A percentile compares a stretch with the other conserved stretches of the same genome.
phyloP scores from a whole-genome alignment of 1,284 basidiomycete genomes.

The Coniferiporia weirii region DNA sequence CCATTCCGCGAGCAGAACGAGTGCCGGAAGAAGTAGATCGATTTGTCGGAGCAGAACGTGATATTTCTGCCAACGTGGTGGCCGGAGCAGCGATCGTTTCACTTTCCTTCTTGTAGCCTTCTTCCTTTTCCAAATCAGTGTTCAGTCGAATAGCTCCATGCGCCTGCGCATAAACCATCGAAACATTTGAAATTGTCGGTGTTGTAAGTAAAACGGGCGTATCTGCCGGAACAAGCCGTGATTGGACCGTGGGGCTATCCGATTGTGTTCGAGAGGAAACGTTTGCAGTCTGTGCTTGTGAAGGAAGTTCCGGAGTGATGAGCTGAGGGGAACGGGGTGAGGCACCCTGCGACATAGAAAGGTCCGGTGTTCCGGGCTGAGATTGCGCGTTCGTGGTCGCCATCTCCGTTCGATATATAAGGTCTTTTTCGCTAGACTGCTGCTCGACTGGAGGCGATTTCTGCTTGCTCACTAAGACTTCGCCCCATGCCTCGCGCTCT shows the following conservation, averaged over 20 bases:
- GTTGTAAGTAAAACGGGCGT: no score
- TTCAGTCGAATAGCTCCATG: no score
- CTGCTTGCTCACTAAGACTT: not conserved
- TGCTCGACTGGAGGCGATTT: not conserved
- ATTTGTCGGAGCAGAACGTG: no score
- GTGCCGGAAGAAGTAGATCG: no score
- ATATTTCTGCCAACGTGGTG: no score
- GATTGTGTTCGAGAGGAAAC: not conserved
- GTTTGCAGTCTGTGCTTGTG: not conserved
- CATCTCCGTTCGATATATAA: not conserved
- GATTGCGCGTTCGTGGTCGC: not conserved
- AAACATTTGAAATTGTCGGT: no score
- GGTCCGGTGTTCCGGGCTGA: not conserved
- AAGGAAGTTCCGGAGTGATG: not conserved
- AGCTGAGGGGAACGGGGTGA: not conserved
- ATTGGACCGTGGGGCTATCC: not conserved
- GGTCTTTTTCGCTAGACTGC: not conserved
- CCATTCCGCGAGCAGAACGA: no score
- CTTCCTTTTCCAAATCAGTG: no score
- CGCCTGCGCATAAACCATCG: no score
- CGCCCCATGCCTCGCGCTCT: conserved; percentile 6
- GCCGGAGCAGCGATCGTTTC: no score
- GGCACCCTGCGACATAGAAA: not conserved
- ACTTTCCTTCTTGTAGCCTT: no score
- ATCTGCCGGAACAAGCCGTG: no score